Evolutionary conservation across 306 rosid species (phyloP), one percentile per base, ranked within the genome.

Genomic region (Cucurbita pepo): DNA sequence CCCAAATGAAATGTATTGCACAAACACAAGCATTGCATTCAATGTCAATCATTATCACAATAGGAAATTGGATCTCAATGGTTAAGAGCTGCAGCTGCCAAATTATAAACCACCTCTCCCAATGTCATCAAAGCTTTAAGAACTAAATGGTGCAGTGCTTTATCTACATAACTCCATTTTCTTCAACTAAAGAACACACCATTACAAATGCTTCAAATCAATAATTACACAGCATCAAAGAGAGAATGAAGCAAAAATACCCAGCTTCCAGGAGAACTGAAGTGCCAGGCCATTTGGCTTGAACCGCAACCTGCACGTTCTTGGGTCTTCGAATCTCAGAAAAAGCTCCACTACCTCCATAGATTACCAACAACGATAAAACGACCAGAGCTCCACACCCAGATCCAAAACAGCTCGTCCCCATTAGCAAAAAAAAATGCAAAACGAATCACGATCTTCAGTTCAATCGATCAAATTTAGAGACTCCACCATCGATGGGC

Each of bases 191-290:
- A 18, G 10, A 40, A 41, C 18, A 64, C 10, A 6, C 14, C 58
- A 69, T 15, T 16, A 51, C 19, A 69, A 4, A 14, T 4, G 2
- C 74, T 69, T 37, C 75, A 71, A 54, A 52, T n/a, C 19, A 54
- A 52, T 13, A 41, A 71, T 54, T 7, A 43, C n/a, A 41, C 57
- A 57, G 18, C 40, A 21, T 13, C 1, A 44, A 57, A 1, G 7
- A 5, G 16, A 73, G 16, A 73, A 73, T 2, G 15, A 44, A 37
- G 71, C 56, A 74, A 62, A 53, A 78, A 45, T 79, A 91, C 98
- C 96, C 89, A 75, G 99, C 99, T 88, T 94, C 99, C 16, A 94
- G 71, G 36, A 94, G 96, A 65, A 94, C 70, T 64, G 99, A 90
- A 57, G 97, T 87, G 19, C 92, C 97, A 4, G 89, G 61, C 99